Evolutionary conservation across 2,329 filamentous ascomycete genomes (phyloP), one percentile per base, ranked within the genome.

Genomic region (Botryotinia convoluta): DNA sequence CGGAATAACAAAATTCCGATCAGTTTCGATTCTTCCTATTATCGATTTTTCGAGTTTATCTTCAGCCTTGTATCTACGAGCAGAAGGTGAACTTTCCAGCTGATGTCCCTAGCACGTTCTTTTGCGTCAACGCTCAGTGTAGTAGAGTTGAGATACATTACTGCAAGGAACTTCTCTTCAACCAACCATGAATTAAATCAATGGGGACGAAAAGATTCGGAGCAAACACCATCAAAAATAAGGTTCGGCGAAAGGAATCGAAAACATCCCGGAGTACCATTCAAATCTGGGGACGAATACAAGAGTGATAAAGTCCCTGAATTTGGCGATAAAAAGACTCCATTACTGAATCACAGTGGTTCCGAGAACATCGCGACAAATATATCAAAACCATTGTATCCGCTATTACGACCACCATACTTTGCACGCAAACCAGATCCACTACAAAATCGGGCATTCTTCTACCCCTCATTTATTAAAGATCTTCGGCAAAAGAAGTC

Each of bases 1-100:
- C 63, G 71, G 71, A 72, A 44, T 20, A 72, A 72, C 35, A 51
- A 69, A 59, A 60, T 12, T 29, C 71, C 71, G 63, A 32, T 48
- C 7, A 5, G 0, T 35, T 35, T 57, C 48, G 54, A 68, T 32
- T 26, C 20, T 67, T 60, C 37, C 8, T 39, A 3, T 44, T 37
- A 39, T 35, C 37, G 48, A 29, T 69, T 72, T 72, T 60, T 60
- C 44, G 35, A 63, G 44, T 51, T 37, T 29, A 48, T 35, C 51
- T 60, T 69, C 62, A 72, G 71, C 71, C 51, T 68, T 32, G 22
- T n/a, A 51, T 54, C 45, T 42, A 39, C 20, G 22, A 29, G 2
- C 16, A 29, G n/a, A 42, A 44, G 29, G 42, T 37, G 48, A 42
- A 60, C 7, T 16, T 48, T 39, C 37, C 22, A 37, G 39, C 63